Conservation (phyloP, 2,329 filamentous ascomycete species). For the Akanthomyces dipterigenus region DNA sequence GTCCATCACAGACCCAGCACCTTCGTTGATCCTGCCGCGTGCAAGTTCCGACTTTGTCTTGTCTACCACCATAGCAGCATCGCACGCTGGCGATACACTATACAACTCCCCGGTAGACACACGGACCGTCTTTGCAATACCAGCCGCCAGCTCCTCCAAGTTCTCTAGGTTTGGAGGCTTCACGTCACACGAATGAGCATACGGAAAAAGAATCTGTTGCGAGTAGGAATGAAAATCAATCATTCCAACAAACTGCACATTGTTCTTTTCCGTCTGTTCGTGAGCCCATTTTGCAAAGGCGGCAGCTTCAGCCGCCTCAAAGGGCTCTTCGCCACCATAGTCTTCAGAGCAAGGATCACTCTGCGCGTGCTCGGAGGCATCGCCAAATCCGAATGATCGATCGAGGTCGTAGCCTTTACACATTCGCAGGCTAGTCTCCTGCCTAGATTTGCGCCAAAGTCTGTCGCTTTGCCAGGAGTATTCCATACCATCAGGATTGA, state of each 20-base stretch:
- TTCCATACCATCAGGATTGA: conserved; percentile 91
- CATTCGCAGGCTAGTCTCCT: conserved; percentile 73
- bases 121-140: conserved; percentile 82
- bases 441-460: conserved; percentile 90
- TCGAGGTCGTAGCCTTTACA: conserved; percentile 88
- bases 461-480: conserved; percentile 91
- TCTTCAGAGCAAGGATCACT: conserved; percentile 85
- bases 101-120: conserved; percentile 71
- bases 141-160: conserved; percentile 80
- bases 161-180: conserved; percentile 84
- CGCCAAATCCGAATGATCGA: conserved; percentile 76
- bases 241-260: conserved; percentile 73
- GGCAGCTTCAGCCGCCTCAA: conserved; percentile 74
- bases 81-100: conserved; percentile 76
- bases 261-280: conserved; percentile 65
- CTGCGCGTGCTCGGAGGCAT: conserved; percentile 61
- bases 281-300: conserved; percentile 74
- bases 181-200: conserved; percentile 72
- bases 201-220: conserved; percentile 90
- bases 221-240: conserved; percentile 93
- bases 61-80: conserved; percentile 55
- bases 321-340: conserved; percentile 76
- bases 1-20: conserved; percentile 82
- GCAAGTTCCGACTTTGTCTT: conserved; percentile 18
- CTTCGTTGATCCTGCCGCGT: conserved; percentile 55